Base-by-base conservation (phyloP, 371 early-diverging fungal genomes). In the Mucor irregularis region DNA sequence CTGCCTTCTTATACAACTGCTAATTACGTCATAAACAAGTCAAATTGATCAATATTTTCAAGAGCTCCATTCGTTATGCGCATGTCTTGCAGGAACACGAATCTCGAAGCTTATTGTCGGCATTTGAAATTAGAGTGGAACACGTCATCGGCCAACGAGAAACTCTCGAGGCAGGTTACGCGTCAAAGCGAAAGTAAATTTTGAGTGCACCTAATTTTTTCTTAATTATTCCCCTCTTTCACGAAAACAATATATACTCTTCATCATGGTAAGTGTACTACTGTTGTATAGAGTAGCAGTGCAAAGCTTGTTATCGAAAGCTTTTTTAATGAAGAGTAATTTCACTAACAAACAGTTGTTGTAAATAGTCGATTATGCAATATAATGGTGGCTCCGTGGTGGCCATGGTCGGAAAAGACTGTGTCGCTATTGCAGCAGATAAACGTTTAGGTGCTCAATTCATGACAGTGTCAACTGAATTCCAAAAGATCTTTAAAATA, bases 341-440 rank as follows among this genome's bases (percentile, higher is more conserved):
- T n/a, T n/a, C n/a, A n/a, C n/a, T n/a, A n/a, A n/a, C n/a, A n/a
- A n/a, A n/a, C n/a, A n/a, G n/a, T n/a, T n/a, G n/a, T n/a, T n/a
- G n/a, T n/a, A 24, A 13, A 53, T 62, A 86, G 86, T 84, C 84
- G 53, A 88, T 90, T 74, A 90, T 90, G 90, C 82, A 88, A 75
- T 94, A 94, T 72, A 96, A 96, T 81, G 98, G 98, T 61, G 88
- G 90, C 66, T 92, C 97, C 59, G 81, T 99, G 53, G 91, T 99
- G 64, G 99, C 98, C 64, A 99, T 99, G 98, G 87, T 85, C 39
- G 99, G 99, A 69, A 98, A 99, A 76, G 85, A 91, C 74, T 97
- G 97, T 71, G 97, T 99, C 6, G 97, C 98, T 42, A 96, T 99
- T 62, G 98, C 98, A 4, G 86, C 93, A 28, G 99, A 99, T 81